Evolutionary conservation across 306 rosid genomes (phyloP), one percentile per base, ranked within the genome.

Genomic region (Citrullus colocynthis): DNA sequence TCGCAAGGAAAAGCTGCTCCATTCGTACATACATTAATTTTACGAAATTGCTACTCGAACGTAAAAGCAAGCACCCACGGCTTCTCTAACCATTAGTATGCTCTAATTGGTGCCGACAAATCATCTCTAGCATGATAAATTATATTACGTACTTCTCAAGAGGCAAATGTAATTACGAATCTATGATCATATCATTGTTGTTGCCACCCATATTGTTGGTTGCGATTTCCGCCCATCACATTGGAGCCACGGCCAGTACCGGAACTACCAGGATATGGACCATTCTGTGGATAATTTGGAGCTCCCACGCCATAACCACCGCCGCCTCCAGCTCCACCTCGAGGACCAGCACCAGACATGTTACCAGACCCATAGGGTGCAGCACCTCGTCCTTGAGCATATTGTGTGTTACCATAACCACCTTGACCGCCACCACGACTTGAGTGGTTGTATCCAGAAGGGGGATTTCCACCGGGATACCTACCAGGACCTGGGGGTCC

Each of bases 151-250:
- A 41, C 16, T 18, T 41, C 74, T n/a, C 54, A n/a, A 39, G 32
- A 67, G 36, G 16, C 63, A 57, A 52, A 73, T 71, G 58, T 16
- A 24, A 6, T 72, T 24, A 32, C 14, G 28, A 24, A 24, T 24
- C 28, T 24, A 24, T 1, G 3, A 51, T 18, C 9, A 14, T 51
- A 51, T 16, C 48, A 39, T 41, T 74, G 81, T 20, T 80, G 85
- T 70, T 86, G 89, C 89, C 89, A 86, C 28, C 85, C 85, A 73
- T 86, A 86, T 80, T 86, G 89, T 18, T 83, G 89, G 82, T 79
- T 86, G 37, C 87, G 89, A 75, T 71, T 83, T 78, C 87, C 86
- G 18, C 87, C 87, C 85, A 86, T 86, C 86, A 79, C 82, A 81
- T 83, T 86, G 15, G 87, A 83, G 45, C 89, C 89, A 21, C 89